Percentiles rank a stretch among this genome's conserved stretches.
These are phyloP conservation scores for Fusarium chuoi DNA, from an alignment of 2,329 filamentous ascomycete species.

Conservation along the genomic window DNA sequence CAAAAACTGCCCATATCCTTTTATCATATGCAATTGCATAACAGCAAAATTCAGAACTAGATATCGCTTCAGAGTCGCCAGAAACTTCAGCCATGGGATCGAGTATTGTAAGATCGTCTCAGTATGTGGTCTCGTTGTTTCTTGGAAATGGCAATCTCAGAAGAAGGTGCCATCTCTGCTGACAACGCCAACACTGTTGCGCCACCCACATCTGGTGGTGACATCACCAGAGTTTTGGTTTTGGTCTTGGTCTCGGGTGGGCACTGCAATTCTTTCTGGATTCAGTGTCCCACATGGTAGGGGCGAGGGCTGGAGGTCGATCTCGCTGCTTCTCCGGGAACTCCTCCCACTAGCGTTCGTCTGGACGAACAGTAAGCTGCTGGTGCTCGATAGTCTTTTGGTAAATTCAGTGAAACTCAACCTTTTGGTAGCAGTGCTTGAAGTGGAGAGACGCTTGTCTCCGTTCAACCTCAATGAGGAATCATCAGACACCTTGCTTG, in stretches of 20 bases:
- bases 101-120: background rate
- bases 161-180: constrained; percentile 65
- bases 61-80: background rate
- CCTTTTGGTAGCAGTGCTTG: constrained; percentile 67
- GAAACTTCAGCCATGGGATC: background rate
- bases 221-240: constrained; percentile 51
- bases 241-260: constrained; percentile 49
- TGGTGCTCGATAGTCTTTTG: constrained; percentile 69
- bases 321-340: constrained; percentile 60
- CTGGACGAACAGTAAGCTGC: constrained; percentile 68
- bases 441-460: constrained; percentile 63
- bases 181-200: constrained; percentile 65
- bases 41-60: constrained; percentile 1
- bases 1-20: constrained; percentile 3
- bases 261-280: constrained; percentile 52
- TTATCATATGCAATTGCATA: background rate
- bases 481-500: constrained; percentile 49
- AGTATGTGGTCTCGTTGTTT: background rate
- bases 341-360: constrained; percentile 63
- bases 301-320: constrained; percentile 53
- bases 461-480: constrained; percentile 44
- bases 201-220: constrained; percentile 61
- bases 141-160: constrained; percentile 41
- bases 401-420: constrained; percentile 71
- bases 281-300: constrained; percentile 53